A percentile compares a stretch with the other conserved stretches of the same genome.
Evolutionary conservation across 192 early-diverging fungal species (phyloP).

Genomic region (Coemansia sp.): DNA sequence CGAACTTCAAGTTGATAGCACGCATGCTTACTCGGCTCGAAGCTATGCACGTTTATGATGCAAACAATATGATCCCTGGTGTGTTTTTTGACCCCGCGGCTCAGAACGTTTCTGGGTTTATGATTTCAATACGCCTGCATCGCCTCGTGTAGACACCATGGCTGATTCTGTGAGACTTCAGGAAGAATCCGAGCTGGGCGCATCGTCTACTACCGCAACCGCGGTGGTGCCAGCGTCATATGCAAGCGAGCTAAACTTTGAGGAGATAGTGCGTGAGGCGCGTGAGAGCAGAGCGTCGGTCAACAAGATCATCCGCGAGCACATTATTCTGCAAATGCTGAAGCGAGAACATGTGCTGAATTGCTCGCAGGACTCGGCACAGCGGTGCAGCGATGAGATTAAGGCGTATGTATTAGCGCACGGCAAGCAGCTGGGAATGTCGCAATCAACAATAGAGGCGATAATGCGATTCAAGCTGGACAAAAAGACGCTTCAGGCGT

Average conservation of each 20-base stretch:
- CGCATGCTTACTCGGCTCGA: constrained; percentile 23
- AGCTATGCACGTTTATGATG: constrained; percentile 11
- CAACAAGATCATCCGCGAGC: constrained; percentile 26
- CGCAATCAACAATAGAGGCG: constrained; percentile 1
- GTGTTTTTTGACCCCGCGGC: constrained; percentile 7
- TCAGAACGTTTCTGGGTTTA: constrained; percentile 10
- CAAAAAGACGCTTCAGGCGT: constrained; percentile 28
- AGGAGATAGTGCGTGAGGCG: constrained; percentile 17
- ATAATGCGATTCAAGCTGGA: constrained; percentile 13
- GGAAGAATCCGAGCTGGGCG: not conserved
- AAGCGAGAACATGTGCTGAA: constrained; percentile 14
- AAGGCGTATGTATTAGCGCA: constrained; percentile 7
- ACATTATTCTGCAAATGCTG: constrained; percentile 14
- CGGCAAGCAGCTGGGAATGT: not conserved
- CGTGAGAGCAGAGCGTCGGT: constrained; percentile 5
- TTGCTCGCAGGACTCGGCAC: not conserved
- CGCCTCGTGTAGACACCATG: too few species aligned
- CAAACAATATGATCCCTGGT: constrained; percentile 24
- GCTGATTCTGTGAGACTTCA: too few species aligned
- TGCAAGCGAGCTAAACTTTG: too few species aligned
- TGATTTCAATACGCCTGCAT: constrained; percentile 13
- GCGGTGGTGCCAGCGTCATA: too few species aligned
- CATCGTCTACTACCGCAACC: too few species aligned
- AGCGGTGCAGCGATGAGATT: constrained; percentile 1
- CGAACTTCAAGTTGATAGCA: not conserved